Evolutionary conservation across 768 basidiomycete species (phyloP).

Genomic region (Rhodocollybia butyracea): DNA sequence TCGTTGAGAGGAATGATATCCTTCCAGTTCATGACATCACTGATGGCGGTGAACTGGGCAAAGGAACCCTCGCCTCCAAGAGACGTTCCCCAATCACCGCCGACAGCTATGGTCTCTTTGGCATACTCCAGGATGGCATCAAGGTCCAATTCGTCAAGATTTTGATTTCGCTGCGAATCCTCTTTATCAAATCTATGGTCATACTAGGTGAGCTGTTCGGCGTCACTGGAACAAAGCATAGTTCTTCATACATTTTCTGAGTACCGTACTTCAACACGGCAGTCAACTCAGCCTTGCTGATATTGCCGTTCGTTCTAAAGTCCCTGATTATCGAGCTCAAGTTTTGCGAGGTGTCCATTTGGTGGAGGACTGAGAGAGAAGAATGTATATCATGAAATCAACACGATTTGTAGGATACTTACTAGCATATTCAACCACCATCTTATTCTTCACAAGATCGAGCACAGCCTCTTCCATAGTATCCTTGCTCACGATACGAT

Average conservation of each 20-base stretch:
- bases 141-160: conserved; percentile 98
- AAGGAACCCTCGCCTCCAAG: conserved; percentile 98
- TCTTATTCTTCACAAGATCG: conserved; percentile 97
- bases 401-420: conserved; percentile 35
- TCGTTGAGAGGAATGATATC: conserved; percentile 96
- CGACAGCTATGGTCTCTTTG: conserved; percentile 87
- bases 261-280: conserved; percentile 99
- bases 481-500: conserved; percentile 97
- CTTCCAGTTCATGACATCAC: conserved; percentile 98
- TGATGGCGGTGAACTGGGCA: conserved; percentile 91
- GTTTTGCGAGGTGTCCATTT: conserved; percentile 99
- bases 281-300: conserved; percentile 94
- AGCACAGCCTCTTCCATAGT: conserved; percentile 99
- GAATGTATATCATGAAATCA: conserved; percentile 5
- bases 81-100: conserved; percentile 83
- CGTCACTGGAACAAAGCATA: conserved; percentile 7
- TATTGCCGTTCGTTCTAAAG: conserved; percentile 73
- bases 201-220: conserved; percentile 13
- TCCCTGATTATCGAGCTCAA: conserved; percentile 80
- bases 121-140: conserved; percentile 97
- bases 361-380: conserved; percentile 84
- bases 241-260: conserved; percentile 78
- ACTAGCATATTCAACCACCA: conserved; percentile 99
- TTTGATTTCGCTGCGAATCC: conserved; percentile 87
- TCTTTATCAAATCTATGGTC: conserved; percentile 90